Evolutionary conservation across 805 yeast species (phyloP).

Genomic region (Ascoidea rubescens): DNA sequence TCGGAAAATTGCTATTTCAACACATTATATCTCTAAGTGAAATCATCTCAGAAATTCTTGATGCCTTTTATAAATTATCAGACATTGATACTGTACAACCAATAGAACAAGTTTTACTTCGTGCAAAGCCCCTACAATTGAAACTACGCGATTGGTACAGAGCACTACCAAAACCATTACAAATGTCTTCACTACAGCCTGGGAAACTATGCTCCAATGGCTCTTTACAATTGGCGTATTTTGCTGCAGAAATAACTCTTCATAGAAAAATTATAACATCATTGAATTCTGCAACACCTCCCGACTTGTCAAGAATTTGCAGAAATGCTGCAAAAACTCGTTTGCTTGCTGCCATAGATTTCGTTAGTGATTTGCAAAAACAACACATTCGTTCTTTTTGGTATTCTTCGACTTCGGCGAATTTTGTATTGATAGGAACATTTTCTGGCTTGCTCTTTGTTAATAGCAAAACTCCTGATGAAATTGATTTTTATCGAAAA

Average conservation of each 20-base stretch:
- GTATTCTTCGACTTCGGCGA: slow-evolving; percentile 73
- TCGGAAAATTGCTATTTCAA: slow-evolving; percentile 57
- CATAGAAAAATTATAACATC: slow-evolving; percentile 65
- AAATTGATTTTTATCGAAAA: slow-evolving; percentile 47
- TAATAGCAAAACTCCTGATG: slow-evolving; percentile 49
- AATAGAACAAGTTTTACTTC: slow-evolving; percentile 52
- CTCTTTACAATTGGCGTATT: slow-evolving; percentile 69
- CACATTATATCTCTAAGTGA: slow-evolving; percentile 52
- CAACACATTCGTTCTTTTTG: slow-evolving; percentile 84
- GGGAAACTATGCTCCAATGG: slow-evolving; percentile 62
- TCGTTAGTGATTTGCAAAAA: slow-evolving; percentile 58
- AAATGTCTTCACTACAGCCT: slow-evolving; percentile 24
- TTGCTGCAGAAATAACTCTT: slow-evolving; percentile 77
- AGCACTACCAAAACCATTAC: slow-evolving; percentile 32
- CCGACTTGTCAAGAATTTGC: slow-evolving; percentile 51
- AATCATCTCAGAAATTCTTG: slow-evolving; percentile 59
- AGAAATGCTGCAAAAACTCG: slow-evolving; percentile 78
- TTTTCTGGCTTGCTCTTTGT: slow-evolving; percentile 74
- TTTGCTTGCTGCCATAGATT: slow-evolving; percentile 68
- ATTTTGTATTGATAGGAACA: slow-evolving; percentile 72
- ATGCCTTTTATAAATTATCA: slow-evolving; percentile 55
- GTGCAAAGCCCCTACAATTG: slow-evolving; percentile 74
- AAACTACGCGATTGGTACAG: slow-evolving; percentile 67
- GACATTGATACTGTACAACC: slow-evolving; percentile 43
- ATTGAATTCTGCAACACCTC: slow-evolving; percentile 29